Evolutionary conservation across 176 grass and related monocot genomes (phyloP), one percentile per base, ranked within the genome.

Genomic region (Tuctoria greenei): DNA sequence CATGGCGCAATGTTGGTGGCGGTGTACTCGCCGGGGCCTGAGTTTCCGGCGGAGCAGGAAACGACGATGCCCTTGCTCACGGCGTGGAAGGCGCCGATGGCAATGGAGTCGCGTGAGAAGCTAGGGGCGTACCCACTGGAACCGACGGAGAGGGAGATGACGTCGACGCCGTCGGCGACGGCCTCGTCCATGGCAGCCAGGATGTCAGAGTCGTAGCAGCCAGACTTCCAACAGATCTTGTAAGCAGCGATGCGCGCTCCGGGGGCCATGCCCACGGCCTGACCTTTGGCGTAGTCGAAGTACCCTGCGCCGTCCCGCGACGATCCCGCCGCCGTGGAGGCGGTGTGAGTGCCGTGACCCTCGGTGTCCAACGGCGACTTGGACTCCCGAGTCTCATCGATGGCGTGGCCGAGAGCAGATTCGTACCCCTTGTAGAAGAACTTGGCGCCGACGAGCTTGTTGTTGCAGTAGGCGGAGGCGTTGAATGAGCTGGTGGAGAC

Each of bases 311-410:
- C 63, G 17, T 20, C 0, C 27, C 88, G 76, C 5, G 77, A 15
- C 16, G 87, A 74, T 0, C 93, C 93, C 1, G 93, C 87, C 52
- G 85, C 87, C 5, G 90, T 97, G 69, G 90, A 97, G 17, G 90
- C 87, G 13, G 90, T 97, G 85, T 97, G 93, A 55, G 87, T 97
- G n/a, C 90, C 93, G 38, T 97, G 93, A 27, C 90, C 93, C 74
- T 97, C 84, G 27, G 87, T 90, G 45, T 95, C 92, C 8, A 91
- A 38, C n/a, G 92, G 92, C 56, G 92, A 95, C 57, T 88, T 95
- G 71, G 92, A 96, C 71, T 96, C 92, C 25, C 41, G n/a, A 3
- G 86, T 64, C 73, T 96, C 92, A 39, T 96, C 69, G 6, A 96
- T 92, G 54, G 78, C 7, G 45, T 84, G 79, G 0, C 93, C 93